phyloP scores from a whole-genome alignment of 1,284 basidiomycete genomes.

The Ganoderma sp. region DNA sequence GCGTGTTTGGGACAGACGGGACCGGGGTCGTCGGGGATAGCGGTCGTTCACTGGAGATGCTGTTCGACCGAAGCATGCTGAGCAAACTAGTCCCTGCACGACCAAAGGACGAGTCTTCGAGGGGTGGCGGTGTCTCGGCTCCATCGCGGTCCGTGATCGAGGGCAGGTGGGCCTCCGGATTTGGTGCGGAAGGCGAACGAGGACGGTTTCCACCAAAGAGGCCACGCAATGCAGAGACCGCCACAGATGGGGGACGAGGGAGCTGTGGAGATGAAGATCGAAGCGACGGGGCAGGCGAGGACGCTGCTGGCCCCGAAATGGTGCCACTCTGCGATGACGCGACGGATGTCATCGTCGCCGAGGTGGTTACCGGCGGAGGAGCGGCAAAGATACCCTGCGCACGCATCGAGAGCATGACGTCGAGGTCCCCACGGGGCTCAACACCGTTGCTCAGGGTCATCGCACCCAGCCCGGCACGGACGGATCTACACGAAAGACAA shows the following conservation, averaged over 20 bases:
- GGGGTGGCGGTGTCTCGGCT: conserved; percentile 27
- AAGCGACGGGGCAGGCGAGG: conserved; percentile 26
- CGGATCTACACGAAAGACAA: conserved; percentile 50
- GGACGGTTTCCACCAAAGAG: conserved; percentile 58
- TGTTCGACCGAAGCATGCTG: conserved; percentile 53
- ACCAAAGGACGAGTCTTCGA: conserved; percentile 58
- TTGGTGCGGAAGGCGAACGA: conserved; percentile 55
- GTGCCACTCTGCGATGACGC: conserved; percentile 18
- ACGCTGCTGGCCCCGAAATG: conserved; percentile 11
- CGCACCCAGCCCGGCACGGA: conserved; percentile 67
- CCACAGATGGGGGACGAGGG: conserved; percentile 29
- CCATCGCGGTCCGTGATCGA: conserved; percentile 38
- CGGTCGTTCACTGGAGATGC: conserved; percentile 37
- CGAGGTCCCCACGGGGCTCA: conserved; percentile 77
- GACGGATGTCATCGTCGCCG: conserved; percentile 7
- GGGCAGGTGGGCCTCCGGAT: conserved; percentile 41
- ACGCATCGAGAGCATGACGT: conserved; percentile 81
- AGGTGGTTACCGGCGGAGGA: conserved; percentile 18
- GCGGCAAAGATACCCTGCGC: conserved; percentile 58
- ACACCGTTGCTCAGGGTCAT: conserved; percentile 49
- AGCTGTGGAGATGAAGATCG: conserved; percentile 29
- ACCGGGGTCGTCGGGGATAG: conserved; percentile 32
- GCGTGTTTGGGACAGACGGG: conserved; percentile 33
- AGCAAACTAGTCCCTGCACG: conserved; percentile 59
- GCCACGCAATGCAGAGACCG: conserved; percentile 59